phyloP scores from a whole-genome alignment of 2,329 filamentous ascomycete genomes.

The Talaromyces sp. region DNA sequence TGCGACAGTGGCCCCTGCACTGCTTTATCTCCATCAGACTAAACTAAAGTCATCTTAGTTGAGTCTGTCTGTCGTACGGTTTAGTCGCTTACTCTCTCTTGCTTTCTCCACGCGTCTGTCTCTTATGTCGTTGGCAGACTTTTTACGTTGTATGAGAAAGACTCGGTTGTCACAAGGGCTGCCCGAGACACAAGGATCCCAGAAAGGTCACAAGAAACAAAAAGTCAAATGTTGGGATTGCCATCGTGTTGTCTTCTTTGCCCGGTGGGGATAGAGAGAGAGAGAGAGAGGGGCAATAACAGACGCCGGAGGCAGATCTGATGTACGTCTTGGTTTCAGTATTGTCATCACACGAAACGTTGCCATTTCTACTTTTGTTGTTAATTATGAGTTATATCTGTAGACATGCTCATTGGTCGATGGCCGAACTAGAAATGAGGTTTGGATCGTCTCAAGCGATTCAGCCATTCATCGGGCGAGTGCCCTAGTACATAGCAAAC shows the following conservation, averaged over 20 bases:
- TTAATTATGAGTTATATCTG: neutral
- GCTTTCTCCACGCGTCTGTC: neutral
- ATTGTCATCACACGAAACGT: neutral
- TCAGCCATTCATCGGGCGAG: neutral
- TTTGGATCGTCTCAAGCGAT: neutral
- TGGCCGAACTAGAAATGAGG: neutral
- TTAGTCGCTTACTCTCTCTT: neutral
- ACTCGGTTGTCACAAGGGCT: neutral
- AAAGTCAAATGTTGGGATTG: neutral
- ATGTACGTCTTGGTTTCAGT: neutral
- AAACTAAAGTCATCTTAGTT: neutral
- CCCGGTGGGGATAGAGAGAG: neutral
- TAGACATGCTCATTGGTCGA: neutral
- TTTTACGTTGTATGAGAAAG: neutral
- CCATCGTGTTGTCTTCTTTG: neutral
- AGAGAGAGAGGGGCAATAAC: neutral
- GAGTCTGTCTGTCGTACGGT: neutral
- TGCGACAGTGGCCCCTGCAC: constrained; percentile 11
- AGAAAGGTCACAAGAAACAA: neutral
- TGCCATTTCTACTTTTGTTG: neutral
- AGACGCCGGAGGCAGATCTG: constrained; percentile 7
- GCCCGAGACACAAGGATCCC: neutral
- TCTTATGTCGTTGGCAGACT: neutral
- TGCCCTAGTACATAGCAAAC: neutral
- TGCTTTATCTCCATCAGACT: constrained; percentile 5